phyloP scores from a whole-genome alignment of 208 protist species.

The Endotrypanum monterogeii region DNA sequence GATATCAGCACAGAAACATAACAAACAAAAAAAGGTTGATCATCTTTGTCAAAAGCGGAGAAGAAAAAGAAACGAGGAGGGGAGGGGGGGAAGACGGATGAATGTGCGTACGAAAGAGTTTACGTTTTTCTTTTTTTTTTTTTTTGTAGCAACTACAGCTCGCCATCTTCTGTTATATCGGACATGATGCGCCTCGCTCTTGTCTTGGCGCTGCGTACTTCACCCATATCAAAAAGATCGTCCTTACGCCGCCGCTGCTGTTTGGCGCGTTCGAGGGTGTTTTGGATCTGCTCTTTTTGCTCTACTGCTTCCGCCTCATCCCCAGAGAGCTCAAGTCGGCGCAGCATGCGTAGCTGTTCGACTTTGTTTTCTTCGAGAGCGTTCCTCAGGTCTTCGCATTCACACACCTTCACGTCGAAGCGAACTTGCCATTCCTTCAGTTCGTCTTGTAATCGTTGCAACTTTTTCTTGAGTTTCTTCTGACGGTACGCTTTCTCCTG shows the following conservation, averaged over 20 bases:
- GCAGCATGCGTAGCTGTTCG: slow-evolving; percentile 61
- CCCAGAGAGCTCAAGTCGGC: slow-evolving; percentile 46
- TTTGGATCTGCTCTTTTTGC: slow-evolving; percentile 75
- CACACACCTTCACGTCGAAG: slow-evolving; percentile 84
- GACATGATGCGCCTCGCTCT: slow-evolving; percentile 12
- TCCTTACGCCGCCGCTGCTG: slow-evolving; percentile 68
- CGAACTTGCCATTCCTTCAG: slow-evolving; percentile 49
- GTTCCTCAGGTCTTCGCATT: slow-evolving; percentile 83
- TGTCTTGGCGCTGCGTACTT: slow-evolving; percentile 68
- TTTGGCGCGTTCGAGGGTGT: slow-evolving; percentile 71
- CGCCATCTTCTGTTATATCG: slow-evolving; percentile 24
- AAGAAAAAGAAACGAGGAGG: slow-evolving; percentile 7
- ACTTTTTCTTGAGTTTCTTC: slow-evolving; percentile 86
- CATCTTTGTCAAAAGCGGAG: slow-evolving; percentile 11
- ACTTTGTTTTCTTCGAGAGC: slow-evolving; percentile 80
- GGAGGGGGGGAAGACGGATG: neutral
- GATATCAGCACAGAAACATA: slow-evolving; percentile 11
- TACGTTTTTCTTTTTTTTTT: neutral
- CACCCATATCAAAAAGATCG: slow-evolving; percentile 75
- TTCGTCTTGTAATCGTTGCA: slow-evolving; percentile 72
- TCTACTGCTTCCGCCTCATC: slow-evolving; percentile 69
- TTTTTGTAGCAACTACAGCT: slow-evolving; percentile 18
- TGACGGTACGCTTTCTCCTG: slow-evolving; percentile 44
- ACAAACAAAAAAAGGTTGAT: neutral
- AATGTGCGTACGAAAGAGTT: no score